These are phyloP conservation scores for Iris pallida DNA, from an alignment of 116 monocot genomes.

Conservation along the genomic window DNA sequence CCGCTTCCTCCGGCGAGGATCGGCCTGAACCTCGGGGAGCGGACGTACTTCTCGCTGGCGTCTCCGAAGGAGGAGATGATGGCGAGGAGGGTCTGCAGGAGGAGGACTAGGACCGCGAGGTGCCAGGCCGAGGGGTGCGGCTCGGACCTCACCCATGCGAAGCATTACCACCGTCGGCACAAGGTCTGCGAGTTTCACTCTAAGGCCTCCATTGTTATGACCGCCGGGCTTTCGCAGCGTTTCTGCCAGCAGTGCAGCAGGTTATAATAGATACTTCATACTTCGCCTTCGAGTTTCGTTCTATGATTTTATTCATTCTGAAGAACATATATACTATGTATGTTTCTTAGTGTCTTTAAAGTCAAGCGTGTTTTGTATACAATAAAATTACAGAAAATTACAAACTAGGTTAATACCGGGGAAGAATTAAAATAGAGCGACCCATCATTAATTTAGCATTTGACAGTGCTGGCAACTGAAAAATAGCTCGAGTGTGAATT, in stretches of 20 bases:
- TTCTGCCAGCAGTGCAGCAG: slow-evolving; percentile 83
- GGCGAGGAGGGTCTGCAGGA: slow-evolving; percentile 8
- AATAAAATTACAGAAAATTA: no score
- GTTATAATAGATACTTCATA: slow-evolving; percentile 9
- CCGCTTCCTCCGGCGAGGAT: slow-evolving; percentile 23
- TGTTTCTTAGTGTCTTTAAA: no score
- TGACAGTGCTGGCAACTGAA: no score
- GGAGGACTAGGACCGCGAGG: slow-evolving; percentile 20
- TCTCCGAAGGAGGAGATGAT: slow-evolving; percentile 15
- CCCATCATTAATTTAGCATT: no score
- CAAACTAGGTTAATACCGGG: no score
- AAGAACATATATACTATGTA: no score
- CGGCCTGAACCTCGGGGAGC: slow-evolving; percentile 36
- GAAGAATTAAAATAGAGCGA: no score
- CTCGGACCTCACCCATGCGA: slow-evolving; percentile 38
- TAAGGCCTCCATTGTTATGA: slow-evolving; percentile 51
- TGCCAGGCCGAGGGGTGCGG: slow-evolving; percentile 72
- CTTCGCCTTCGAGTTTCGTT: background rate
- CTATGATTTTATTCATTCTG: background rate
- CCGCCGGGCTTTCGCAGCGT: slow-evolving; percentile 43
- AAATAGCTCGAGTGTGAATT: no score
- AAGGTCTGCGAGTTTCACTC: slow-evolving; percentile 82
- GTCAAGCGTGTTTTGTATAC: no score
- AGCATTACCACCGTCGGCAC: slow-evolving; percentile 72
- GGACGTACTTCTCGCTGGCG: slow-evolving; percentile 38